phyloP scores from a whole-genome alignment of 2,329 filamentous ascomycete genomes.

The Pseudocercospora crystallina region DNA sequence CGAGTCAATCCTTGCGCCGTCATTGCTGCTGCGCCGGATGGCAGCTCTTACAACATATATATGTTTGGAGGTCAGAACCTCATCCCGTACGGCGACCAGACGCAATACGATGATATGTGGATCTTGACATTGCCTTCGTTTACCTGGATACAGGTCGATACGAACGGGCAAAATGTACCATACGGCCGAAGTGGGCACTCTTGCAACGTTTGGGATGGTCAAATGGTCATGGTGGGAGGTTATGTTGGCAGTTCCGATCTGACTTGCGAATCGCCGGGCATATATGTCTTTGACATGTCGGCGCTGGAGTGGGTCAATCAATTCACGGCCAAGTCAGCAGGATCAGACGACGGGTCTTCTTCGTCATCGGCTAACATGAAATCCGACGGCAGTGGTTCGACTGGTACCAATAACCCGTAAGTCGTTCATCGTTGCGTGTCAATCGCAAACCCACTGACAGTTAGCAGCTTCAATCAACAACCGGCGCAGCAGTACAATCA shows the following conservation, averaged over 20 bases:
- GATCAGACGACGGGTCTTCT: conserved; percentile 28
- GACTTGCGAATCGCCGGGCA: conserved; percentile 65
- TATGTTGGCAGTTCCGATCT: conserved; percentile 58
- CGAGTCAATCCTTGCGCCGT: conserved; percentile 70
- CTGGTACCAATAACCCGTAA: conserved; percentile 20
- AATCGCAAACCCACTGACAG: neutral
- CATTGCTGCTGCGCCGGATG: conserved; percentile 62
- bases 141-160: conserved; percentile 70
- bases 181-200: conserved; percentile 69
- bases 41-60: conserved; percentile 74
- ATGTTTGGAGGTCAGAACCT: conserved; percentile 77
- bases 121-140: conserved; percentile 78
- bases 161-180: conserved; percentile 47
- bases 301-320: conserved; percentile 66
- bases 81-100: conserved; percentile 58
- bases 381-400: conserved; percentile 9
- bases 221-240: conserved; percentile 78
- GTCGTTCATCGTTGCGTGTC: neutral
- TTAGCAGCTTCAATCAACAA: conserved; percentile 52
- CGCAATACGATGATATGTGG: conserved; percentile 72
- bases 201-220: conserved; percentile 75
- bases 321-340: conserved; percentile 65
- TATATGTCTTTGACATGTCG: conserved; percentile 76
- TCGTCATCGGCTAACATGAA: conserved; percentile 9
- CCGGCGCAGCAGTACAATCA: conserved; percentile 46